Evolutionary conservation across 2,329 filamentous ascomycete genomes (phyloP).

Genomic region (Eutypa lata): DNA sequence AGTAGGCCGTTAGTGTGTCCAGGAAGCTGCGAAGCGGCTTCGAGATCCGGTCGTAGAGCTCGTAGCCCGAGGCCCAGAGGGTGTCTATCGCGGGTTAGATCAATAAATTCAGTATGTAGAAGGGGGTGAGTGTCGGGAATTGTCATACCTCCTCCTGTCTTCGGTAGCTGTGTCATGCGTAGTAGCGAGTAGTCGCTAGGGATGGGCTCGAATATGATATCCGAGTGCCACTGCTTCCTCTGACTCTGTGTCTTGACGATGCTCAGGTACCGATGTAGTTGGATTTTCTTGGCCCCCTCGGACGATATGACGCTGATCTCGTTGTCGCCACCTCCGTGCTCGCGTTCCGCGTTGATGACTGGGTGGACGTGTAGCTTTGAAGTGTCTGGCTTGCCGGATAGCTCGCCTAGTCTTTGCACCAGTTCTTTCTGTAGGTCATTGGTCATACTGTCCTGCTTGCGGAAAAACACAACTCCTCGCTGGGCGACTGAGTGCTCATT

Average conservation of each 20-base stretch:
- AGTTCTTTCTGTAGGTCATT: slow-evolving; percentile 60
- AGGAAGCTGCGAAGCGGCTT: slow-evolving; percentile 48
- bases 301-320: slow-evolving; percentile 61
- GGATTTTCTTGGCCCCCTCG: slow-evolving; percentile 40
- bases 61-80: slow-evolving; percentile 62
- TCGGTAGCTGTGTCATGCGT: slow-evolving; percentile 53
- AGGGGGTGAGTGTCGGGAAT: no score
- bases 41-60: slow-evolving; percentile 55
- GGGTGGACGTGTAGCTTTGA: slow-evolving; percentile 62
- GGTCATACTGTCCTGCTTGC: slow-evolving; percentile 53
- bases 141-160: slow-evolving; percentile 42
- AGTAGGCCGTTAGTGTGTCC: slow-evolving; percentile 49
- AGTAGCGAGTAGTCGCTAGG: slow-evolving; percentile 61
- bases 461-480: slow-evolving; percentile 64
- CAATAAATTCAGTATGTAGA: no score
- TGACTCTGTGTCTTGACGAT: no score
- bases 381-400: slow-evolving; percentile 55
- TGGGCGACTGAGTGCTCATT: slow-evolving; percentile 46
- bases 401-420: slow-evolving; percentile 54
- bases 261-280: slow-evolving; percentile 32
- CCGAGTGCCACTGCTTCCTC: slow-evolving; percentile 52
- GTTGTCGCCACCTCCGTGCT: slow-evolving; percentile 47
- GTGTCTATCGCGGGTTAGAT: no score
- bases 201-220: slow-evolving; percentile 59
- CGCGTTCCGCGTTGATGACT: slow-evolving; percentile 50